phyloP scores from a whole-genome alignment of 179 eudicot genomes.

The Silene vulgaris region DNA sequence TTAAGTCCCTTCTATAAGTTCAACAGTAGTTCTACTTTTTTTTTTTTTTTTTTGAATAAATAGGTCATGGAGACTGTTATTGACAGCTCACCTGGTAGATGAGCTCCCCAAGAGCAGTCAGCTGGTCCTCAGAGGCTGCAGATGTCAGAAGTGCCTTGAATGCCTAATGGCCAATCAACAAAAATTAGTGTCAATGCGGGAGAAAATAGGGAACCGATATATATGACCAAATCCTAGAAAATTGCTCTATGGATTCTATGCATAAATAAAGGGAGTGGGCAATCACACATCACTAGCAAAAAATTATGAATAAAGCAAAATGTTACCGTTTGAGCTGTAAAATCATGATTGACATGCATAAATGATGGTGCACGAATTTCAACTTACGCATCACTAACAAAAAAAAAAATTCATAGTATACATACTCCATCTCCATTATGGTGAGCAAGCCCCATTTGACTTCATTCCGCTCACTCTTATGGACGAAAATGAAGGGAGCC shows the following conservation, averaged over 20 bases:
- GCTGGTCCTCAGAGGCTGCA: conserved; percentile 79
- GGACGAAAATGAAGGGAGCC: too few species aligned
- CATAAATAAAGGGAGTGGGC: not conserved
- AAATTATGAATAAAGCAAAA: not conserved
- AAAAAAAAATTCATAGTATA: too few species aligned
- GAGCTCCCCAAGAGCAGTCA: conserved; percentile 75
- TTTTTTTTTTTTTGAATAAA: not conserved
- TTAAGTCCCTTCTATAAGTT: not conserved
- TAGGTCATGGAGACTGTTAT: conserved; percentile 2
- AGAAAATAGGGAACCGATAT: conserved; percentile 8
- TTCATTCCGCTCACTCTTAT: not conserved
- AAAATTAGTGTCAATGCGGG: conserved; percentile 15
- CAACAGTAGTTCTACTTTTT: not conserved
- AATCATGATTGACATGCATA: not conserved
- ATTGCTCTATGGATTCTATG: not conserved
- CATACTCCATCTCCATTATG: not conserved
- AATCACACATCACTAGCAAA: not conserved
- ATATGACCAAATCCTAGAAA: conserved; percentile 1
- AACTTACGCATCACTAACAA: too few species aligned
- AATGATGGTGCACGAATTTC: not conserved
- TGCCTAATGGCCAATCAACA: conserved; percentile 46
- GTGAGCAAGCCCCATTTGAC: not conserved
- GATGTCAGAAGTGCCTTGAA: conserved; percentile 92
- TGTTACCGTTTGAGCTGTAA: conserved; percentile 2
- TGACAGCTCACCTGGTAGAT: conserved; percentile 74